Evolutionary conservation across 495 filamentous ascomycete genomes (phyloP), one percentile per base, ranked within the genome.

Genomic region (Hypomontagnella monticulosa): DNA sequence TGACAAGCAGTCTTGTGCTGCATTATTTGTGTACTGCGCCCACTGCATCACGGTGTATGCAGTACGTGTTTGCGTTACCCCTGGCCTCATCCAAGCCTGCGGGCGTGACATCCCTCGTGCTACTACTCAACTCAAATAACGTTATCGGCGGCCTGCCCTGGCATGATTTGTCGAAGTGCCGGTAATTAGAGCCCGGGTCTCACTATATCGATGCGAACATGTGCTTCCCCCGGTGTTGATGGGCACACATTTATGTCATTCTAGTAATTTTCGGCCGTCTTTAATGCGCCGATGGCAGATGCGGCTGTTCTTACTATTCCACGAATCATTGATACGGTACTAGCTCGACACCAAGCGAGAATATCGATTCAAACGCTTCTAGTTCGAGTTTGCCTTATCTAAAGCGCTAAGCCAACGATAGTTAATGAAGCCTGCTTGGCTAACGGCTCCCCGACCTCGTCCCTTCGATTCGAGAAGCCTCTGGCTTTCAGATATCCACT

Each of bases 211-310:
- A 57, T 12, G 8, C 51, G 36, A 49, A n/a, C 41, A 49, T 33
- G 49, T 44, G 48, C 42, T 43, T 57, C 57, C 33, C 41, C n/a
- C 8, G 37, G 27, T 38, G 32, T 56, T 33, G 19, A 27, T 27
- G 53, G 37, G n/a, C 47, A 61, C 36, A 52, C 41, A 48, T 48
- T 44, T 38, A 41, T 57, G 52, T 48, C 36, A 32, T 30, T 36
- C 15, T 59, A 67, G 53, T 63, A 63, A 63, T 46, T 44, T 11
- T 69, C 66, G 66, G 66, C 18, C 66, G 20, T 69, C 66, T 69
- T 69, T 64, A 34, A 49, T 63, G 20, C 38, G 15, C 66, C 66
- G 66, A 57, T 42, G 33, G n/a, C 18, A 41, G 33, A 46, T 60
- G 32, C 44, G 38, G 37, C 16, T 48, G 49, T 34, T 55, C 16